Evolutionary conservation across 805 yeast species (phyloP).

Genomic region (Teunomyces lycoperdinae): DNA sequence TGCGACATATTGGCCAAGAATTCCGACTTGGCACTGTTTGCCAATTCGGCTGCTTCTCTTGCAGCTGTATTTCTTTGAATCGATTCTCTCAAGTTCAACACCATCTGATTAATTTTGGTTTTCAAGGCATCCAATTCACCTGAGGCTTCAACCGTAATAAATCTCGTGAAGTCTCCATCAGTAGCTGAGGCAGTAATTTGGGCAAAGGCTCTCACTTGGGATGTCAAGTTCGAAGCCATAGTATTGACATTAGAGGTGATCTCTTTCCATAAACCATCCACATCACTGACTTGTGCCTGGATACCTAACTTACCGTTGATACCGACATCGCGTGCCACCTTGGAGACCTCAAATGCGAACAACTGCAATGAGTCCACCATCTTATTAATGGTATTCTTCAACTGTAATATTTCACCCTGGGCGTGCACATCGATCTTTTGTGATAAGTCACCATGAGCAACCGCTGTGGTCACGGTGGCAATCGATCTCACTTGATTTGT

Average conservation of each 20-base stretch:
- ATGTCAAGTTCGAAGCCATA: slow-evolving; percentile 90
- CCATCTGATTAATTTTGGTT: slow-evolving; percentile 57
- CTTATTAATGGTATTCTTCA: slow-evolving; percentile 82
- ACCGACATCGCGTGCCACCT: slow-evolving; percentile 92
- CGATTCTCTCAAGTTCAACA: slow-evolving; percentile 79
- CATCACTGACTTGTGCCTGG: slow-evolving; percentile 87
- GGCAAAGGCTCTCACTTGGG: slow-evolving; percentile 91
- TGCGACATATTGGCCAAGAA: slow-evolving; percentile 83
- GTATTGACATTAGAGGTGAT: slow-evolving; percentile 89
- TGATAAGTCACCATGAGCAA: slow-evolving; percentile 83
- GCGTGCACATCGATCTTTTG: slow-evolving; percentile 88
- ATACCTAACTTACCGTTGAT: slow-evolving; percentile 91
- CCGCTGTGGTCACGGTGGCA: slow-evolving; percentile 89
- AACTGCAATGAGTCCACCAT: slow-evolving; percentile 91
- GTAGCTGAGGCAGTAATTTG: slow-evolving; percentile 94
- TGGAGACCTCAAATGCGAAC: slow-evolving; percentile 83
- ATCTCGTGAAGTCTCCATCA: slow-evolving; percentile 87
- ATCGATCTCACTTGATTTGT: slow-evolving; percentile 82
- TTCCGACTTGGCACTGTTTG: slow-evolving; percentile 85
- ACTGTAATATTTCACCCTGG: slow-evolving; percentile 83
- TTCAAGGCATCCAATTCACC: slow-evolving; percentile 84
- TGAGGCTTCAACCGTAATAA: slow-evolving; percentile 85
- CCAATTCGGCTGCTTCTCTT: slow-evolving; percentile 90
- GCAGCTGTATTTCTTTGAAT: slow-evolving; percentile 91
- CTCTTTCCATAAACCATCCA: slow-evolving; percentile 89